Conservation (phyloP, 2,329 filamentous ascomycete genomes). For the Amphichorda felina region DNA sequence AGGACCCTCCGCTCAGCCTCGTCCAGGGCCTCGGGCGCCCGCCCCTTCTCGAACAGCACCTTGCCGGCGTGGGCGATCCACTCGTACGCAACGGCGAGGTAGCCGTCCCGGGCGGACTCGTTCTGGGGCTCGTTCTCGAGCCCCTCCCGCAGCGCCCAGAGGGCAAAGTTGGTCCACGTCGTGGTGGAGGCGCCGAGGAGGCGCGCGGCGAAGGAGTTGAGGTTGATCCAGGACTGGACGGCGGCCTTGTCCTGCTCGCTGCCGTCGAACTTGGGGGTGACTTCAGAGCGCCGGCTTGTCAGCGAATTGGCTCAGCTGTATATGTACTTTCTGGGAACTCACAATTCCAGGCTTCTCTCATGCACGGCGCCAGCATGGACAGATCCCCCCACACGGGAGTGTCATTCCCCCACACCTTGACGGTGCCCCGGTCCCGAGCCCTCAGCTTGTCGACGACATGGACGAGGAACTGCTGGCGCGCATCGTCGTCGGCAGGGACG, state of each 20-base stretch:
- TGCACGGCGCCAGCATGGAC: constrained; percentile 15
- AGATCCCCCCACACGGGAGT: constrained; percentile 15
- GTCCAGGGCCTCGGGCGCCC: constrained; percentile 6
- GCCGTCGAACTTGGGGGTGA: constrained; percentile 11
- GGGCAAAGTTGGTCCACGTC: constrained; percentile 14
- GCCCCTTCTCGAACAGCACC: constrained; percentile 9
- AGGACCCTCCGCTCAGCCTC: constrained; percentile 9
- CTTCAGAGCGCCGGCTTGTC: constrained; percentile 6
- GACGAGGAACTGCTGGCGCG: constrained; percentile 12
- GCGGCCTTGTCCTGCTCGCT: constrained; percentile 9
- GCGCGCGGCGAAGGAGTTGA: constrained; percentile 21
- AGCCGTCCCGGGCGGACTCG: constrained; percentile 8
- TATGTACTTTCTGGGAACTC: too few species aligned
- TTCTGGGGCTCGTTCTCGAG: constrained; percentile 13
- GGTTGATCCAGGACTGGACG: constrained; percentile 14
- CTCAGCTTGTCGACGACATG: constrained; percentile 10
- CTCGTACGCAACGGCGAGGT: constrained; percentile 12
- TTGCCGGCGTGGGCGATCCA: constrained; percentile 18
- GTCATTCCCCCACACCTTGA: constrained; percentile 14
- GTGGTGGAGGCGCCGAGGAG: constrained; percentile 11
- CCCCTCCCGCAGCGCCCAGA: constrained; percentile 16
- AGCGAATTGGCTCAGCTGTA: background rate
- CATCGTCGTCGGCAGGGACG: constrained; percentile 13
- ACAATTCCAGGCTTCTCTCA: constrained; percentile 18
- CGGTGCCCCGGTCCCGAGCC: constrained; percentile 9